Conservation (phyloP, 1,139 yeast genomes). For the Pichia sorboxylosa region DNA sequence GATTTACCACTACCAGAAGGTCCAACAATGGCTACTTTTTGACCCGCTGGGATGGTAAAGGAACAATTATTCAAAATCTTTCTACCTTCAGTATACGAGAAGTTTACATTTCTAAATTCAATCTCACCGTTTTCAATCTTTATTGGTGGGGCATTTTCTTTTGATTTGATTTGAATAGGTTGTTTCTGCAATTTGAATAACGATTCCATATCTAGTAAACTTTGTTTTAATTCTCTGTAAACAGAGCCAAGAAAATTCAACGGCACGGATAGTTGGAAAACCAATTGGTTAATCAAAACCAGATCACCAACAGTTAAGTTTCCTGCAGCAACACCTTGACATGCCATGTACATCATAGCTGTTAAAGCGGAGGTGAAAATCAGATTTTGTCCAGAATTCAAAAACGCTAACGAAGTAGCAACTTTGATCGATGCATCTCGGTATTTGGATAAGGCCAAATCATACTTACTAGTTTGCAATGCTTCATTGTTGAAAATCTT, state of each 20-base stretch:
- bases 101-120: conserved; percentile 79
- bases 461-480: conserved; percentile 71
- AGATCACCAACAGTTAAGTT: conserved; percentile 85
- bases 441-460: conserved; percentile 60
- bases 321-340: conserved; percentile 80
- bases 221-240: conserved; percentile 86
- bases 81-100: conserved; percentile 83
- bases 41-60: conserved; percentile 83
- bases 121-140: conserved; percentile 57
- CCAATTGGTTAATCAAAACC: conserved; percentile 91
- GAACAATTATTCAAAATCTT: conserved; percentile 74
- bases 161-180: conserved; percentile 53
- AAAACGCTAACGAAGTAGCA: conserved; percentile 82
- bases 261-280: conserved; percentile 91
- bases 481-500: conserved; percentile 86
- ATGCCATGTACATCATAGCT: conserved; percentile 98
- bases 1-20: conserved; percentile 95
- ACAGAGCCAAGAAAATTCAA: conserved; percentile 90
- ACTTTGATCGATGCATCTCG: conserved; percentile 79
- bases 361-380: conserved; percentile 89
- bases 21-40: conserved; percentile 87
- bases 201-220: conserved; percentile 86
- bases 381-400: conserved; percentile 85
- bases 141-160: conserved; percentile 51
- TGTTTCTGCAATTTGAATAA: conserved; percentile 73